Conservation (phyloP, 2,329 filamentous ascomycete genomes). For the Aspergillus versicolor region DNA sequence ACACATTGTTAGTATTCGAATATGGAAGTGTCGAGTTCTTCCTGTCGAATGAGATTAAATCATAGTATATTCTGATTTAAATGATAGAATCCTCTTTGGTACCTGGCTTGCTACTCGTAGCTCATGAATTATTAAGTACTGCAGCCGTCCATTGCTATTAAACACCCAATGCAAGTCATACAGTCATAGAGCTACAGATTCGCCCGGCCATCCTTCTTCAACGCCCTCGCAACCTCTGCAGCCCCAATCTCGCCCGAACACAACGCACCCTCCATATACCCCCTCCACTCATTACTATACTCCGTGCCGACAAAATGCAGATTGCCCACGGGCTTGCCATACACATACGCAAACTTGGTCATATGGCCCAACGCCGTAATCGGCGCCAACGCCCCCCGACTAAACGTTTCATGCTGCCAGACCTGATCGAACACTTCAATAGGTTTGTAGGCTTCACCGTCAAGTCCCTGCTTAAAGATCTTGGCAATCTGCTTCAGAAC, state of each 20-base stretch:
- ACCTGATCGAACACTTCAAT: conserved; percentile 32
- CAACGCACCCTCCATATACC: conserved; percentile 61
- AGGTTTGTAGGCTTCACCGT: conserved; percentile 35
- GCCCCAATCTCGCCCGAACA: conserved; percentile 51
- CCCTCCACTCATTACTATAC: conserved; percentile 54
- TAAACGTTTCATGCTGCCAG: conserved; percentile 30
- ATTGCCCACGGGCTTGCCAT: conserved; percentile 35
- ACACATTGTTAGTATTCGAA: too few relatives aligned
- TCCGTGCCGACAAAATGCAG: conserved; percentile 59
- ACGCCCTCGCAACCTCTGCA: conserved; percentile 41
- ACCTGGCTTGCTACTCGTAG: too few relatives aligned
- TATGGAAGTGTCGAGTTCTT: too few relatives aligned
- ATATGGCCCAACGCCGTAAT: conserved; percentile 33
- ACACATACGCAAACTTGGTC: conserved; percentile 19
- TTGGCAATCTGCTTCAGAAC: neutral
- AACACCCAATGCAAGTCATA: too few relatives aligned
- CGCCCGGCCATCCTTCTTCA: neutral
- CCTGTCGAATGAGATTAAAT: too few relatives aligned
- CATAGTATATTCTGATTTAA: too few relatives aligned
- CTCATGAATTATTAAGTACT: too few relatives aligned
- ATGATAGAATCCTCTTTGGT: too few relatives aligned
- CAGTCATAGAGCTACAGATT: neutral
- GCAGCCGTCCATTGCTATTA: too few relatives aligned
- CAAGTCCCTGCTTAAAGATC: conserved; percentile 26
- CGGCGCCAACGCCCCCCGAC: conserved; percentile 42